phyloP scores from a whole-genome alignment of 805 yeast species.

The Candida tibetensis region DNA sequence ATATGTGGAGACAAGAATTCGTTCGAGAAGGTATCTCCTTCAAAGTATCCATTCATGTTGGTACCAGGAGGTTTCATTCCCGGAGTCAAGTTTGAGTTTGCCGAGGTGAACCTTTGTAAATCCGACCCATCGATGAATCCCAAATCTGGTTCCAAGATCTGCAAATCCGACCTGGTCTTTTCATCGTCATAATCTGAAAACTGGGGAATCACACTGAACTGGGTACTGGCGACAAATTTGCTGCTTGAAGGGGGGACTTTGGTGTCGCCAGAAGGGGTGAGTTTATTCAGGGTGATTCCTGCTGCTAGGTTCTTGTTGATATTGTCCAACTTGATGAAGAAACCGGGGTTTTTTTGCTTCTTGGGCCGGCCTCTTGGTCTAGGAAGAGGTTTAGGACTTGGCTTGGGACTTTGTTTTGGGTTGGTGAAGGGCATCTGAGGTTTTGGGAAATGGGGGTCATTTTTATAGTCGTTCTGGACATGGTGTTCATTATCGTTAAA shows the following conservation, averaged over 20 bases:
- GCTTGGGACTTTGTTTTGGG: not conserved
- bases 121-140: constrained; percentile 9
- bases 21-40: not conserved
- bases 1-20: constrained; percentile 7
- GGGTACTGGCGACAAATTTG: constrained; percentile 12
- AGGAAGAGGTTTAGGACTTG: not conserved
- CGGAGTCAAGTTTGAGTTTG: constrained; percentile 25
- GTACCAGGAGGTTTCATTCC: constrained; percentile 32
- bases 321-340: constrained; percentile 13
- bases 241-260: constrained; percentile 4
- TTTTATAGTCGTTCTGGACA: not conserved
- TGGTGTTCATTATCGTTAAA: not conserved
- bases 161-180: constrained; percentile 9
- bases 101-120: constrained; percentile 8
- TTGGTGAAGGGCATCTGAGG: not conserved
- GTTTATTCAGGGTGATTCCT: not conserved
- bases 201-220: constrained; percentile 16
- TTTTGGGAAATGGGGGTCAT: not conserved
- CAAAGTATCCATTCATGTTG: constrained; percentile 16
- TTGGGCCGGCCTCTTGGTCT: constrained; percentile 6
- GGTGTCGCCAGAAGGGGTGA: constrained; percentile 6
- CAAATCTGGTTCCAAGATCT: constrained; percentile 16
- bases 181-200: constrained; percentile 10
- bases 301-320: constrained; percentile 5
- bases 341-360: constrained; percentile 8